These are phyloP conservation scores for Claviceps humidiphila DNA, from an alignment of 2,329 filamentous ascomycete genomes.

Conservation along the genomic window DNA sequence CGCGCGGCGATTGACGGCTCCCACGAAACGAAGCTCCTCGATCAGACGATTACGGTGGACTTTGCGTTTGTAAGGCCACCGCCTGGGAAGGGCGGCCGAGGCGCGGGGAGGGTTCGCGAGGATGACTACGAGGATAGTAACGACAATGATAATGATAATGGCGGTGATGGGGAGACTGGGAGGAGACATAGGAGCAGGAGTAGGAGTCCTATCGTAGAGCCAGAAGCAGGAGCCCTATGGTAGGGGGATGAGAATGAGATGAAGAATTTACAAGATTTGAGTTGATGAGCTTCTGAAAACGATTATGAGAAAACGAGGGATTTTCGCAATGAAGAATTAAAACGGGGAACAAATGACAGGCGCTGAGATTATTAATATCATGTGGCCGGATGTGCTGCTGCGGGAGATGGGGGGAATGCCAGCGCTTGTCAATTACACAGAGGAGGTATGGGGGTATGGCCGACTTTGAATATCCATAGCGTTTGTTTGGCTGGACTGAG, in stretches of 20 bases:
- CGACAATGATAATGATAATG: slow-evolving; percentile 3
- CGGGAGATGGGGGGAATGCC: no score
- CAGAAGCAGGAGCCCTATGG: slow-evolving; percentile 17
- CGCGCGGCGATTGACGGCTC: slow-evolving; percentile 70
- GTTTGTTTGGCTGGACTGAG: no score
- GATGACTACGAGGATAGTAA: slow-evolving; percentile 9
- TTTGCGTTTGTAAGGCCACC: slow-evolving; percentile 77
- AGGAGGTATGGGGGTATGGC: no score
- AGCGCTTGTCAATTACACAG: no score
- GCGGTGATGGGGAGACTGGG: slow-evolving; percentile 5
- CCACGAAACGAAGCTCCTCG: slow-evolving; percentile 64
- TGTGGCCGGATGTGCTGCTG: no score
- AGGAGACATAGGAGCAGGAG: slow-evolving; percentile 35
- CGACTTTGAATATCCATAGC: no score
- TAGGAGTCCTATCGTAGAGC: slow-evolving; percentile 15
- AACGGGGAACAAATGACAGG: no score
- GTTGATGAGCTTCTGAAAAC: no score
- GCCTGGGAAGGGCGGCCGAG: slow-evolving; percentile 33
- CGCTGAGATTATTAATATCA: no score
- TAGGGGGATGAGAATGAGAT: slow-evolving; percentile 16
- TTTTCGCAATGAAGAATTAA: no score
- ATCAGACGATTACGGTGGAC: slow-evolving; percentile 70
- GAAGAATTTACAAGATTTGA: slow-evolving; percentile 1
- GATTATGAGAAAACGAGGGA: no score
- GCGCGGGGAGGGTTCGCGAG: slow-evolving; percentile 21